Base-by-base conservation (phyloP, 805 yeast genomes). In the Candida nanaspora region DNA sequence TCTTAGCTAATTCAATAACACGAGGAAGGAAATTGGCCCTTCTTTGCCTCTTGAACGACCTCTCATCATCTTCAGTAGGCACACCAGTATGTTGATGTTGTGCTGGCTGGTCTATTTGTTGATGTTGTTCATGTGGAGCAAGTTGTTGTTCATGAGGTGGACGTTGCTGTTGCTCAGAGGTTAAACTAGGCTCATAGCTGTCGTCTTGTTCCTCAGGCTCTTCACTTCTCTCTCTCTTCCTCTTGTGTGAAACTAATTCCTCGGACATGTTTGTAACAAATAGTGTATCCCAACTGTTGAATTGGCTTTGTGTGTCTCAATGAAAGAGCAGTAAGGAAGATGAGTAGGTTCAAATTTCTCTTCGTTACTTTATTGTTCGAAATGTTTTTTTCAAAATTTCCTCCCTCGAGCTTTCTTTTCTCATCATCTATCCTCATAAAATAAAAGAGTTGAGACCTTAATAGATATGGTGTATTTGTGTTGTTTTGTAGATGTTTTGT, bases 1-100 rank as follows among this genome's bases (percentile, higher is more conserved):
- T 70, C 50, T 65, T 69, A 34, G 76, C 70, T 28, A 68, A 52
- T 46, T 70, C 61, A 11, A 44, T 37, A 21, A 51, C 51, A 14
- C 44, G 43, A 4, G 53, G 41, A 21, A 51, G 20, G 15, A 48
- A 41, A 11, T 45, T 40, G 6, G 29, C 31, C 11, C 38, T 16
- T 31, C 40, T 38, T 22, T 30, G 35, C 10, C 40, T 21, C 23
- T 38, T 38, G 30, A 30, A 32, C 4, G 16, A 5, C 14, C n/a
- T 8, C 4, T 14, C 23, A 35, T 18, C 32, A 4, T 16, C 32
- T 11, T 13, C 32, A 8, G 9, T n/a, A n/a, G n/a, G n/a, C n/a
- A n/a, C n/a, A n/a, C n/a, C n/a, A n/a, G n/a, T n/a, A n/a, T n/a
- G n/a, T n/a, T n/a, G n/a, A n/a, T n/a, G n/a, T n/a, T n/a, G 21